These are phyloP conservation scores for Lomentospora prolificans DNA, from an alignment of 2,329 filamentous ascomycete species.

Conservation along the genomic window DNA sequence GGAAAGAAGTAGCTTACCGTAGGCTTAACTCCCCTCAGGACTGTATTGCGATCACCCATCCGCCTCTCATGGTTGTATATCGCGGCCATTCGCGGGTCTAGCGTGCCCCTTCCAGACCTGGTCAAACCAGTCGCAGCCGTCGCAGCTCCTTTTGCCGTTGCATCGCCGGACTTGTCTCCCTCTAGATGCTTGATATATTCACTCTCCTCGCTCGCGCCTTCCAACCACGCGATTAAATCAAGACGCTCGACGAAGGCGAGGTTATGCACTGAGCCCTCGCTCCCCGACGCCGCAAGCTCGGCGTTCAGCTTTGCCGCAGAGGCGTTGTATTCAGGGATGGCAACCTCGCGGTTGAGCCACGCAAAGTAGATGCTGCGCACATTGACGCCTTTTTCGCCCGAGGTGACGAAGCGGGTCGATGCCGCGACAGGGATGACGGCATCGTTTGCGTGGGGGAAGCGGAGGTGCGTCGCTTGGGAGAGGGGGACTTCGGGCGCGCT, in stretches of 20 bases:
- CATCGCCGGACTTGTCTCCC: slow-evolving; percentile 46
- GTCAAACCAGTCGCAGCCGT: slow-evolving; percentile 22
- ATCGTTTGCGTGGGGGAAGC: slow-evolving; percentile 54
- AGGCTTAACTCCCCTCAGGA: slow-evolving; percentile 77
- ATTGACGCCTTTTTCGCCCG: slow-evolving; percentile 65
- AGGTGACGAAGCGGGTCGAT: slow-evolving; percentile 71
- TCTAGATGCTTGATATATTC: slow-evolving; percentile 85
- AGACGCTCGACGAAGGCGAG: slow-evolving; percentile 84
- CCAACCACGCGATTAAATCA: slow-evolving; percentile 87
- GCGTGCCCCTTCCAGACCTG: slow-evolving; percentile 50
- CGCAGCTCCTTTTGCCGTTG: slow-evolving; percentile 22
- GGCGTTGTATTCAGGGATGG: slow-evolving; percentile 84
- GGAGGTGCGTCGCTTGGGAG: slow-evolving; percentile 67
- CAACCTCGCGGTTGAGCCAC: slow-evolving; percentile 85
- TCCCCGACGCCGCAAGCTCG: slow-evolving; percentile 53
- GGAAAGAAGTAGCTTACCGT: slow-evolving; percentile 69
- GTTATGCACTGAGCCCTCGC: slow-evolving; percentile 66
- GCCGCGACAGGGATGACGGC: slow-evolving; percentile 59
- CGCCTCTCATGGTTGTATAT: slow-evolving; percentile 88
- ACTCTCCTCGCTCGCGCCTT: slow-evolving; percentile 79
- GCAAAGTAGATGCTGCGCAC: slow-evolving; percentile 93
- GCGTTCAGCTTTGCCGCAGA: slow-evolving; percentile 73
- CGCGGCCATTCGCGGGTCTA: slow-evolving; percentile 73
- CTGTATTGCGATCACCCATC: slow-evolving; percentile 86
- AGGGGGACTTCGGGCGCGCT: slow-evolving; percentile 54